Evolutionary conservation across 1,139 yeast species (phyloP).

Genomic region (Petasospora rhodanensis): DNA sequence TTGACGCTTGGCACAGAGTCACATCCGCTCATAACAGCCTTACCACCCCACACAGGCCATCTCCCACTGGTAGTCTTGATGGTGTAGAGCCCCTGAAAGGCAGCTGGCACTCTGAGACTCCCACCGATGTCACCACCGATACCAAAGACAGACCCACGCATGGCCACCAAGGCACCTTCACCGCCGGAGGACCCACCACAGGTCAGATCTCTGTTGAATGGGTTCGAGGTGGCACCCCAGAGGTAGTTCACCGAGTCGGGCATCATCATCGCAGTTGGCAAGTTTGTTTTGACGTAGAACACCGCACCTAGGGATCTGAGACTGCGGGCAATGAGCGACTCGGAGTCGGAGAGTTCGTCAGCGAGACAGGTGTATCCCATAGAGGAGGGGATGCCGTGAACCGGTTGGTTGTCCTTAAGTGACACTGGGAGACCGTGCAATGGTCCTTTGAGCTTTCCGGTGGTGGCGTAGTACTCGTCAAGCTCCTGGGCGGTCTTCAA

Average conservation of each 20-base stretch:
- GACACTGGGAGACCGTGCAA: slow-evolving; percentile 71
- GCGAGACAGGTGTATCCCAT: slow-evolving; percentile 40
- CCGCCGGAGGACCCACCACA: slow-evolving; percentile 57
- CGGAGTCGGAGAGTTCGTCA: slow-evolving; percentile 32
- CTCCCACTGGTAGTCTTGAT: slow-evolving; percentile 47
- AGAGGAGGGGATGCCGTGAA: slow-evolving; percentile 41
- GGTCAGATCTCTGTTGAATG: slow-evolving; percentile 38
- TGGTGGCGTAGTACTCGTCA: slow-evolving; percentile 36
- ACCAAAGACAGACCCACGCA: slow-evolving; percentile 50
- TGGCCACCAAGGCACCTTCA: slow-evolving; percentile 45
- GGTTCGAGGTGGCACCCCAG: slow-evolving; percentile 43
- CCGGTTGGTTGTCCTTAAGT: slow-evolving; percentile 46
- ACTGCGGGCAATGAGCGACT: slow-evolving; percentile 39
- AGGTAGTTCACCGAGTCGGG: slow-evolving; percentile 41
- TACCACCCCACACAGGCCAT: slow-evolving; percentile 46
- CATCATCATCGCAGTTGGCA: slow-evolving; percentile 51
- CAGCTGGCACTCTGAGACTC: slow-evolving; percentile 52
- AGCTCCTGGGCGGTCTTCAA: slow-evolving; percentile 40
- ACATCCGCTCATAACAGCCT: slow-evolving; percentile 57
- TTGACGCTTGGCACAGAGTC: slow-evolving; percentile 50
- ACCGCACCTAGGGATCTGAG: slow-evolving; percentile 47
- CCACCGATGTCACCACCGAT: slow-evolving; percentile 68
- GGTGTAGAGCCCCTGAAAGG: slow-evolving; percentile 49
- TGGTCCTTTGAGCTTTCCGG: slow-evolving; percentile 45
- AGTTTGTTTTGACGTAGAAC: slow-evolving; percentile 51